phyloP scores from a whole-genome alignment of 2,329 filamentous ascomycete species.

The Pochonia chlamydosporia region DNA sequence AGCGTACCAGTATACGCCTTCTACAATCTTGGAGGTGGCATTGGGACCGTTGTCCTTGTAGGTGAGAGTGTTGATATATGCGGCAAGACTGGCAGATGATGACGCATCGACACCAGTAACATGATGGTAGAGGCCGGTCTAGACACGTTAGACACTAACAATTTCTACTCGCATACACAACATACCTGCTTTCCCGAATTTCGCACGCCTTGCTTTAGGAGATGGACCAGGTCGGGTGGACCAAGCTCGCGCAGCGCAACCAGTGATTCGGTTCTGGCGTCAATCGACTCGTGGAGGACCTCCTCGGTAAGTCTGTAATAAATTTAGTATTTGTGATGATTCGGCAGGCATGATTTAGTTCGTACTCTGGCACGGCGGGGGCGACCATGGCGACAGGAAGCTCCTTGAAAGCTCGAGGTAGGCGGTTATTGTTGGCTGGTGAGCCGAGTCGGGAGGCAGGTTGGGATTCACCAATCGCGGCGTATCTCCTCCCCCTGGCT shows the following conservation, averaged over 20 bases:
- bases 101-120: slow-evolving; percentile 96
- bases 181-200: slow-evolving; percentile 51
- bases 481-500: neutral
- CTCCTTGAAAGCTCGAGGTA: slow-evolving; percentile 1
- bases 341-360: neutral
- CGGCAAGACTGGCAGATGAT: slow-evolving; percentile 91
- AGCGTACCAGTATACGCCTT: slow-evolving; percentile 84
- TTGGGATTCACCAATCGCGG: too few relatives aligned
- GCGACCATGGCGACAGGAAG: slow-evolving; percentile 54
- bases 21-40: slow-evolving; percentile 73
- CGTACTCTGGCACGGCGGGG: slow-evolving; percentile 72
- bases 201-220: slow-evolving; percentile 68
- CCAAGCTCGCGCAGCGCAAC: slow-evolving; percentile 84
- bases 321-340: slow-evolving; percentile 15
- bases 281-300: slow-evolving; percentile 83
- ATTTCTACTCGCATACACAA: neutral
- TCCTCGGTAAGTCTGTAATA: slow-evolving; percentile 80
- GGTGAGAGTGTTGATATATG: slow-evolving; percentile 96
- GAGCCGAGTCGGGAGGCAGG: too few relatives aligned
- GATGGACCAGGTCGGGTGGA: slow-evolving; percentile 90
- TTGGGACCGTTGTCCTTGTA: slow-evolving; percentile 78
- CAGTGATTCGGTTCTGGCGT: slow-evolving; percentile 86
- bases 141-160: slow-evolving; percentile 15
- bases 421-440: neutral
- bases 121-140: slow-evolving; percentile 96